A percentile compares a stretch with the other conserved stretches of the same genome.
Conservation (phyloP, 2,329 filamentous ascomycete species). For the Aspergillus aculeatinus region DNA sequence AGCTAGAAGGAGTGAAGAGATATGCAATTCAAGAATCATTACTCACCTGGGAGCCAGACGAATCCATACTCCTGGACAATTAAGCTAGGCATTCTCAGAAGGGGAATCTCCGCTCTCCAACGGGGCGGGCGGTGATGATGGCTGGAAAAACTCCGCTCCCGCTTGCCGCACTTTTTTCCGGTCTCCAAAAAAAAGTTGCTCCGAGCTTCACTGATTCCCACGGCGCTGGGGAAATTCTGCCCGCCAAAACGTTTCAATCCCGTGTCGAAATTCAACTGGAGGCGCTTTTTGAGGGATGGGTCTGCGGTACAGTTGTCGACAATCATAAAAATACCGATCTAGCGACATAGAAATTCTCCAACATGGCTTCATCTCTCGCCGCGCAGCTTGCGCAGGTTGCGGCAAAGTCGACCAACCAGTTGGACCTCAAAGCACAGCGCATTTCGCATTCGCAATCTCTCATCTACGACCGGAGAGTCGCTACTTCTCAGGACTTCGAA, state of each 20-base stretch:
- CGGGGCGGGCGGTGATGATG: conserved; percentile 11
- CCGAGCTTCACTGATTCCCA: conserved; percentile 16
- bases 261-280: conserved; percentile 2
- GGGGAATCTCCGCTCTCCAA: conserved; percentile 11
- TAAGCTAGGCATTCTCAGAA: conserved; percentile 15
- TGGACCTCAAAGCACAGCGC: conserved; percentile 91
- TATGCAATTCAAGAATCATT: neutral
- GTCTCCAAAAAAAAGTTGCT: conserved; percentile 36
- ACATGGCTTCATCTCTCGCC: conserved; percentile 82
- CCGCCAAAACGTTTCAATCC: conserved; percentile 9
- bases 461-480: conserved; percentile 84
- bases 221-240: conserved; percentile 14
- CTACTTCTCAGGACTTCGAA: conserved; percentile 85
- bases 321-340: conserved; percentile 3
- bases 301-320: conserved; percentile 15
- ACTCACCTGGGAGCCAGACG: conserved; percentile 35
- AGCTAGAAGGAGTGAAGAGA: neutral
- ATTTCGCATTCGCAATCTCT: conserved; percentile 89
- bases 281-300: conserved; percentile 21
- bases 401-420: conserved; percentile 80
- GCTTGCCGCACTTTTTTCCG: conserved; percentile 22
- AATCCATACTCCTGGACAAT: conserved; percentile 36
- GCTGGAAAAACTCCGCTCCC: conserved; percentile 29
- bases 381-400: conserved; percentile 93
- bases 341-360: conserved; percentile 18